Base-by-base conservation (phyloP, 257 asterid species). In the Eucommia ulmoides region DNA sequence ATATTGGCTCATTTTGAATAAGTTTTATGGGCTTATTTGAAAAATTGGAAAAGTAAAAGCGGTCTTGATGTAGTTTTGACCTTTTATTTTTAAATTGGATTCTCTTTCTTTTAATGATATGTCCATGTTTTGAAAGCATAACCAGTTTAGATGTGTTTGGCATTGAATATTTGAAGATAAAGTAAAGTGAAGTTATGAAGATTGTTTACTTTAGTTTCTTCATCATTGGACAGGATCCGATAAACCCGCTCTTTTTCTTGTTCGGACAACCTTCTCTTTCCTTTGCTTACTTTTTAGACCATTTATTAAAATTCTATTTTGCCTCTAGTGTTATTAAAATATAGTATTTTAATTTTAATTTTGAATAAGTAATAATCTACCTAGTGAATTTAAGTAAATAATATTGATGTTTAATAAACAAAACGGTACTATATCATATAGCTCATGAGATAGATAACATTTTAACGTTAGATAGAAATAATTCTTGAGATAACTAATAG, bases 171-270 rank as follows among this genome's bases (percentile, higher is more conserved):
- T 51, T 58, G 24, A 24, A 41, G 1, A 21, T 2, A 16, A 41
- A 41, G 19, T 19, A 3, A n/a, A 61, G 45, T 25, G 61, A 24
- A 70, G 73, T 50, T 61, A 60, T 70, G 61, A 29, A 29, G 38
- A 29, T 29, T 5, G 12, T 29, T 7, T 51, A 19, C 29, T 33
- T 33, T 53, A 54, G 60, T 55, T 8, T 18, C 22, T 35, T 54
- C 56, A 65, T 62, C 61, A 62, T 49, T 29, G 62, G 77, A 66
- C 83, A 72, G 69, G 83, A 72, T 72, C 83, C 77, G 68, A n/a
- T 64, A 69, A 66, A 65, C 61, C 54, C 79, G 78, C 70, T 56
- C 47, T 20, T 33, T 19, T n/a, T 41, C 41, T 33, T n/a, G n/a
- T n/a, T n/a, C n/a, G n/a, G n/a, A n/a, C n/a, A n/a, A n/a, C n/a